Base-by-base conservation (phyloP, 768 basidiomycete genomes). In the Cystofilobasidium capitatum region DNA sequence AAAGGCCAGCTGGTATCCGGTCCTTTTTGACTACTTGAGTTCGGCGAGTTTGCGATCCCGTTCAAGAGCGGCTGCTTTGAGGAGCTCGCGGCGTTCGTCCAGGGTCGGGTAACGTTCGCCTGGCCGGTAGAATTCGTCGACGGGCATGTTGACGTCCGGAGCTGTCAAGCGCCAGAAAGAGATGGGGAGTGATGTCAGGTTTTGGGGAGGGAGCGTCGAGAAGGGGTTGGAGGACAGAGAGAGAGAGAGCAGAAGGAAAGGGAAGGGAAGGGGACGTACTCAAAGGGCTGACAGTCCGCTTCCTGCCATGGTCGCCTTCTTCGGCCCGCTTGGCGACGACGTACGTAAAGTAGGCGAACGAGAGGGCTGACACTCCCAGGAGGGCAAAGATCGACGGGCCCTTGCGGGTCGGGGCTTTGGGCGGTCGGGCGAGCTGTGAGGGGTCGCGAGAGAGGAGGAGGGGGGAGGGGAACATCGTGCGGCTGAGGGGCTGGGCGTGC, bases 121-220 rank as follows among this genome's bases (percentile, higher is more conserved):
- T 26, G 51, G 51, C 51, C 33, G 29, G 31, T 55, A 33, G 51
- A 55, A 55, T 31, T 55, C 29, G 31, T 55, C 51, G 51, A 55
- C 31, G 7, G 51, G 51, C 51, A 55, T 33, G 51, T 22, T 33
- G 3, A 31, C 9, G 51, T 55, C 51, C 9, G 51, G 29, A 2
- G 29, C 51, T 54, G 26, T 26, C 12, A 8, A n/a, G 31, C 20
- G 20, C 9, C 45, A 24, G 9, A n/a, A 7, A 55, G 51, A 3
- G 29, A 33, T 7, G 33, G 31, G 1, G 5, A 31, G 51, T 20
- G 20, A 5, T 10, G 49, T 24, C 8, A 6, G 49, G 49, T 10
- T 10, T 42, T 20, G 20, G 40, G 10, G 10, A 42, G 40, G 40
- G 10, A 10, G 40, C 40, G 40, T 10, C 40, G 40, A 10, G 10